Base-by-base conservation (phyloP, 176 grass and related monocot genomes). In the Pontederia crassipes region DNA sequence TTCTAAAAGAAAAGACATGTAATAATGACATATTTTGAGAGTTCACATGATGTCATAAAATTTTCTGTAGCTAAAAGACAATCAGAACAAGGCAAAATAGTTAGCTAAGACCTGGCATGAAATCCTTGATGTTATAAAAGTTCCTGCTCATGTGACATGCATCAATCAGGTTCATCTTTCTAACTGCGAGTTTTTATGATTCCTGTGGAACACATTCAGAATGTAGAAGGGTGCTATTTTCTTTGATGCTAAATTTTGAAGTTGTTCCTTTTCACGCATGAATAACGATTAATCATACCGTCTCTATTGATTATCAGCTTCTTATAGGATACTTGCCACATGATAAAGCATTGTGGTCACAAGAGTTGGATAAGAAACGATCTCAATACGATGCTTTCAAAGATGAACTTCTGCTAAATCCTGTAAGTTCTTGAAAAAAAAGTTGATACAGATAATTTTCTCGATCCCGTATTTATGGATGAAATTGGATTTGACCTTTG, bases 321-420 rank as follows among this genome's bases (percentile, higher is more conserved):
- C 85, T 97, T 15, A 85, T 97, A 84, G 93, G 87, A 58, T 92
- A 92, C 69, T 78, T 97, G 64, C 87, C 87, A 57, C 74, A 52
- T 71, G 93, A 97, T 77, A 84, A 57, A 65, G 71, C 84, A 29
- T 55, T 97, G 49, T 97, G 93, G 93, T 13, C 74, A 8, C 86
- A 88, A 68, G 93, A 97, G 76, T 81, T 92, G 84, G 93, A 85
- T 64, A 97, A 88, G 79, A 97, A 86, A 58, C 79, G 77, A 4
- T 88, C 73, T 48, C 93, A 88, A 46, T 97, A 97, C 48, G 59
- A 79, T 59, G 79, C 70, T 73, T 91, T 97, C 67, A 85, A 74
- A 79, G 93, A 91, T 55, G 93, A 97, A 64, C 84, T 97, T 75
- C 81, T 97, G 54, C 74, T 82, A 45, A 88, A 92, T 24, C 93